These are phyloP conservation scores for Verticillium albo-atrum DNA, from an alignment of 2,329 filamentous ascomycete genomes.

Conservation along the genomic window DNA sequence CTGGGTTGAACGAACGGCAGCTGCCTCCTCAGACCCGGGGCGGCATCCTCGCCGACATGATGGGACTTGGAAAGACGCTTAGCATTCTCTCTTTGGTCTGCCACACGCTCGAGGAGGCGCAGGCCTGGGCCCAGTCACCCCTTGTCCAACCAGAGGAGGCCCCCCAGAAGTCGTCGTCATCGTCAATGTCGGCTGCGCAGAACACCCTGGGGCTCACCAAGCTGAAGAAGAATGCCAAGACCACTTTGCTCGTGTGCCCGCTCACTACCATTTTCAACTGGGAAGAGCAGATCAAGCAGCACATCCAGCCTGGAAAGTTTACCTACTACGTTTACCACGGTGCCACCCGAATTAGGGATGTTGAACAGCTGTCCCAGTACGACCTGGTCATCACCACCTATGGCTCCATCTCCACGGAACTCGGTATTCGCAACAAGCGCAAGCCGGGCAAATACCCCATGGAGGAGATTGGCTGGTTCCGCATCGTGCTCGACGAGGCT, in stretches of 20 bases:
- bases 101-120: constrained; percentile 58
- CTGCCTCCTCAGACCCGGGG: constrained; percentile 65
- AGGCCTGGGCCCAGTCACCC: constrained; percentile 51
- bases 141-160: constrained; percentile 45
- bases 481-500: constrained; percentile 89
- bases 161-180: constrained; percentile 28
- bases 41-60: constrained; percentile 78
- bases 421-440: constrained; percentile 56
- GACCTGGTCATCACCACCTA: constrained; percentile 94
- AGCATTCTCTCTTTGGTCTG: constrained; percentile 78
- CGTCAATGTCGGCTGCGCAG: constrained; percentile 29
- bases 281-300: constrained; percentile 85
- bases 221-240: constrained; percentile 64
- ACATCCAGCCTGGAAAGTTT: constrained; percentile 62
- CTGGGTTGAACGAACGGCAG: constrained; percentile 56
- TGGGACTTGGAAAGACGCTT: constrained; percentile 83
- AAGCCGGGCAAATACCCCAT: constrained; percentile 62
- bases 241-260: constrained; percentile 83
- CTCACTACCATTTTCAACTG: constrained; percentile 91
- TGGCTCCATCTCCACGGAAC: constrained; percentile 78
- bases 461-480: constrained; percentile 82
- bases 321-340: constrained; percentile 86
- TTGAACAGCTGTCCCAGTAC: constrained; percentile 62
- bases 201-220: constrained; percentile 44
- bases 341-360: constrained; percentile 64